These are phyloP conservation scores for Parasitella parasitica DNA, from an alignment of 371 early-diverging fungal species.

Conservation along the genomic window DNA sequence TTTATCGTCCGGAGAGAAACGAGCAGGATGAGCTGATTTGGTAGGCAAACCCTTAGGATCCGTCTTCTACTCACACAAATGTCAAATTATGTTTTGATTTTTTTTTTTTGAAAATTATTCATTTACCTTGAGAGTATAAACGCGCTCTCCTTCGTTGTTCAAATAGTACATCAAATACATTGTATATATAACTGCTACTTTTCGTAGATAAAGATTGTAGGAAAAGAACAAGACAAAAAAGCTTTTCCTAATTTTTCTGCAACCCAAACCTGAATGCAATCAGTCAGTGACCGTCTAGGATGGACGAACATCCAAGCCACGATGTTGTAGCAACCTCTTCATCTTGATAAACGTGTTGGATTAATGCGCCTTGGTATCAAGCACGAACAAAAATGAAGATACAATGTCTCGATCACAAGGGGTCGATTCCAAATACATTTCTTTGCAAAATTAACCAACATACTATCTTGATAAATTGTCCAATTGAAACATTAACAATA, in stretches of 20 bases:
- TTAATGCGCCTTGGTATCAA: neutral
- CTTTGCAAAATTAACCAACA: slow-evolving; percentile 37
- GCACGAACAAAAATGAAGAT: slow-evolving; percentile 24
- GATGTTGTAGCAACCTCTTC: neutral
- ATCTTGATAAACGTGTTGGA: neutral
- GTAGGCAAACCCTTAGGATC: slow-evolving; percentile 80
- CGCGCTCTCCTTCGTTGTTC: slow-evolving; percentile 83
- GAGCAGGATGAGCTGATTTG: slow-evolving; percentile 95
- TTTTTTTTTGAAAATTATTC: neutral
- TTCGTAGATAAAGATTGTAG: neutral
- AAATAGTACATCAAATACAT: slow-evolving; percentile 97
- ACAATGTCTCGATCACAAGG: slow-evolving; percentile 37
- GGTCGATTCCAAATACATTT: slow-evolving; percentile 31
- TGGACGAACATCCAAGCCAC: slow-evolving; percentile 11
- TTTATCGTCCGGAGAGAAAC: slow-evolving; percentile 99
- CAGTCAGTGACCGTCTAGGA: neutral
- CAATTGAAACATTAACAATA: slow-evolving; percentile 30
- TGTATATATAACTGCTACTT: slow-evolving; percentile 6
- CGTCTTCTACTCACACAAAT: slow-evolving; percentile 65
- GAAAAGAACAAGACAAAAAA: neutral
- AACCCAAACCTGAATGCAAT: too few species aligned
- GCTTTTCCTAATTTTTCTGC: neutral
- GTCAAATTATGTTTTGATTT: neutral
- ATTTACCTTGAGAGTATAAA: slow-evolving; percentile 94
- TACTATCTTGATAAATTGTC: slow-evolving; percentile 42